Evolutionary conservation across 1,284 basidiomycete species (phyloP), one percentile per base, ranked within the genome.

Genomic region (Schizophyllum amplum): DNA sequence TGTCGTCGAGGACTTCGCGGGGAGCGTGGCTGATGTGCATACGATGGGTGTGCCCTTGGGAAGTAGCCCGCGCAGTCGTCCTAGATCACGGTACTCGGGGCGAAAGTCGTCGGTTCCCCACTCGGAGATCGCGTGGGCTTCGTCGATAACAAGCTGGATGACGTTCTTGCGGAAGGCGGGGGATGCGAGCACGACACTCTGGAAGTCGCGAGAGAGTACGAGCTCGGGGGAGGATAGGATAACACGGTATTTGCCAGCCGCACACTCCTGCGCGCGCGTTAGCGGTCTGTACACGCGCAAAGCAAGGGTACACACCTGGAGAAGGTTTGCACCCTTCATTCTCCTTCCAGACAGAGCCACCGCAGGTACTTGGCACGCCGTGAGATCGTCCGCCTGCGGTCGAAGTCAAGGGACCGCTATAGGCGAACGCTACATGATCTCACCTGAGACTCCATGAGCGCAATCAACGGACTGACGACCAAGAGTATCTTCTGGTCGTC

Each of bases 31-130:
- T 0, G 63, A 63, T 11, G 56, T 59, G 4, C 46, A 57, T n/a
- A 63, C 33, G 17, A 63, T 50, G 17, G 63, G 63, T n/a, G 57
- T 24, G 4, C 58, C 59, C 21, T 54, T 58, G 1, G 63, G 63
- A 2, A 62, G 46, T 6, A 60, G 58, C 1, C 6, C 53, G 5
- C 54, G 11, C 7, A 60, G 59, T 2, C 55, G 6, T 5, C 24
- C 15, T 1, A 60, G 53, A 0, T 55, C 33, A 0, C 50, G 42
- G 20, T 51, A 60, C 0, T 55, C 59, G 1, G 56, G 54, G 3
- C 57, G 66, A 22, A 62, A 62, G 21, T 60, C 58, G 26, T 62
- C 59, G 7, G 54, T 60, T 5, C 60, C 62, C 62, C 62, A 63
- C 51, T 61, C 60, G 23, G 15, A 55, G 2, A 59, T 58, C 27